Base-by-base conservation (phyloP, 257 asterid genomes). In the Solanum okadae region DNA sequence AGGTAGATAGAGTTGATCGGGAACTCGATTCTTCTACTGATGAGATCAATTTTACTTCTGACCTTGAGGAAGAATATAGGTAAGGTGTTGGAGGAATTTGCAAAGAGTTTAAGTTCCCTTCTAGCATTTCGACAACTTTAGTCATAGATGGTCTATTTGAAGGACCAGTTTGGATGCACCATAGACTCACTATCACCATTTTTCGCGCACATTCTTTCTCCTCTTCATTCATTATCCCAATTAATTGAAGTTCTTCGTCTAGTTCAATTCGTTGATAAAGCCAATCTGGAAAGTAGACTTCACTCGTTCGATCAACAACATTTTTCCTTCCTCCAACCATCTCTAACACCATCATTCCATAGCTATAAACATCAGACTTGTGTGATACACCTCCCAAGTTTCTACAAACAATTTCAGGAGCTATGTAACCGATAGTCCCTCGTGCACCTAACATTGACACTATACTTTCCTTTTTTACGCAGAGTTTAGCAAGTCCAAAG, bases 121-220 rank as follows among this genome's bases (percentile, higher is more conserved):
- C 91, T 9, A 91, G 33, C 93, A 92, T 92, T 56, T 91, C 93
- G 0, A 93, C 87, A n/a, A 92, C 95, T 22, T 40, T 86, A 11
- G 52, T 89, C 35, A 92, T 92, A 7, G 94, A 78, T 1, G 94
- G 93, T 29, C 93, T 16, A 8, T 35, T 76, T 16, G 86, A 83
- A 0, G 95, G 94, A 38, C 73, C 67, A 2, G 87, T 90, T 70
- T 93, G 94, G 11, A 93, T 89, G 90, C 95, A 93, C 94, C 94
- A 92, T 52, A 92, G 59, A 29, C 94, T 91, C 67, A 89, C 92
- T 11, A 91, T 86, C 1, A 92, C 59, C 92, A 93, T 86, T 65
- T 92, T 91, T 83, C 72, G 90, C 1, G 87, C 90, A 7, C 31
- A 14, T 46, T 87, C 31, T 9, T 63, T 76, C 56, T 91, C 94